Percentiles rank a stretch among this genome's conserved stretches.
Conservation (phyloP, 2,329 filamentous ascomycete species). For the Monosporascus sp. region DNA sequence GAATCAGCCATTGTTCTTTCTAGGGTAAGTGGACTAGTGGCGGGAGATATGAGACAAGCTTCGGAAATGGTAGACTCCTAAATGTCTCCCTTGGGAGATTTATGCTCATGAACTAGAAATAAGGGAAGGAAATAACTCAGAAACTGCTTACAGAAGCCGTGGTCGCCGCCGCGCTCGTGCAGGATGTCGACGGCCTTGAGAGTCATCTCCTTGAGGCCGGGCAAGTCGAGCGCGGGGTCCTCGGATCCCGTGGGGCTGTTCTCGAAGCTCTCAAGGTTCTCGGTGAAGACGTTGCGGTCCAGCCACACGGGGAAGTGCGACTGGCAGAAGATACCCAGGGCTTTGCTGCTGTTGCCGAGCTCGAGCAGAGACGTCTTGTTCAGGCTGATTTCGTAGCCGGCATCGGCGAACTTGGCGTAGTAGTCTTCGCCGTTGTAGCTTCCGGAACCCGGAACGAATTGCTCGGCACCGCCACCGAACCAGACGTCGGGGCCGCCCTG, state of each 20-base stretch:
- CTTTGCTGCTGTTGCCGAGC: constrained; percentile 53
- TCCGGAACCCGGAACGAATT: constrained; percentile 62
- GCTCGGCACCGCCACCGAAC: constrained; percentile 78
- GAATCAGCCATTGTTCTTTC: no score
- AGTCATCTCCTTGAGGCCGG: constrained; percentile 85
- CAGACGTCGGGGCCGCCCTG: constrained; percentile 73
- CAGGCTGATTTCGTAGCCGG: constrained; percentile 65
- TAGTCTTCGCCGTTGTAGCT: constrained; percentile 71
- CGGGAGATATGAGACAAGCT: no score
- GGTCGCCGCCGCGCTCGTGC: constrained; percentile 57
- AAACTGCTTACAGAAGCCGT: no score
- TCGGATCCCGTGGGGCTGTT: constrained; percentile 66
- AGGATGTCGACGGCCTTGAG: constrained; percentile 80
- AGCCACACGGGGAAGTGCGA: constrained; percentile 79
- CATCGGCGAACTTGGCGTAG: constrained; percentile 70
- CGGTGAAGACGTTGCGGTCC: constrained; percentile 74
- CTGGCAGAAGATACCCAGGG: constrained; percentile 73
- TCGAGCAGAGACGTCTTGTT: constrained; percentile 68
- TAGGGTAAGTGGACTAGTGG: no score
- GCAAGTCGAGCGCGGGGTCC: constrained; percentile 65
- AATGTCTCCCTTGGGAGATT: no score
- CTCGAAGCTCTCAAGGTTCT: constrained; percentile 60
- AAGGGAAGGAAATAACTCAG: no score
- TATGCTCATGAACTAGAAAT: no score
- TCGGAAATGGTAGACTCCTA: no score